Percentiles rank a stretch among this genome's conserved stretches.
Conservation (phyloP, 768 basidiomycete genomes). For the Clavulina sp. region DNA sequence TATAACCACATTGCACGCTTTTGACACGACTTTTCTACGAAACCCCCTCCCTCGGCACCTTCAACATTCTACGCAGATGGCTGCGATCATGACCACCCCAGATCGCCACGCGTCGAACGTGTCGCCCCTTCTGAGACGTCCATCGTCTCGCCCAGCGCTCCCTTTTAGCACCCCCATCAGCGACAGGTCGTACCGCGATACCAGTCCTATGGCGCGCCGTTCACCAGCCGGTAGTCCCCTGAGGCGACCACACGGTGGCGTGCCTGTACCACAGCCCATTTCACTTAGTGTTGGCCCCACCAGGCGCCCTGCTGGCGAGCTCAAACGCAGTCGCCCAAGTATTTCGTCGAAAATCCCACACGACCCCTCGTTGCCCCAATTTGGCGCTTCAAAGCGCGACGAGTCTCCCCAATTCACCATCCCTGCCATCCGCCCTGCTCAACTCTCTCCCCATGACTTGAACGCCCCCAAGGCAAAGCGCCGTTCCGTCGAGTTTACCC, state of each 20-base stretch:
- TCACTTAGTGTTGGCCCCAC: neutral
- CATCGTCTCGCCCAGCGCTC: neutral
- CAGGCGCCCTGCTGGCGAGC: neutral
- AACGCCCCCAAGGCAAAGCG: slow-evolving; percentile 2
- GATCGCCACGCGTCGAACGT: neutral
- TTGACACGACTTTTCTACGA: neutral
- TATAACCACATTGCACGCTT: neutral
- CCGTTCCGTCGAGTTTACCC: neutral
- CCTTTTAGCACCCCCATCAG: neutral
- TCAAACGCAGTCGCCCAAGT: neutral
- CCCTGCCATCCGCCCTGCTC: neutral
- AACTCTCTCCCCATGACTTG: neutral
- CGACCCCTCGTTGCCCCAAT: neutral
- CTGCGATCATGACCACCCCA: neutral
- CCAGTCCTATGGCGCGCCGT: neutral
- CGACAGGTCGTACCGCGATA: neutral
- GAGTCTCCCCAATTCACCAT: neutral
- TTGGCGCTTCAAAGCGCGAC: neutral
- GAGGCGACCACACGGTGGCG: neutral
- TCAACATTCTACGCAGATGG: neutral
- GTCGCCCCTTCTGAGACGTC: neutral
- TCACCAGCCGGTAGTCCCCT: neutral
- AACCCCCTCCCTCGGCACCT: neutral
- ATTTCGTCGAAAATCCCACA: neutral
- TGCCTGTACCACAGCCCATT: neutral